Evolutionary conservation across 208 protist genomes (phyloP).

Genomic region (Porcisia hertigi): DNA sequence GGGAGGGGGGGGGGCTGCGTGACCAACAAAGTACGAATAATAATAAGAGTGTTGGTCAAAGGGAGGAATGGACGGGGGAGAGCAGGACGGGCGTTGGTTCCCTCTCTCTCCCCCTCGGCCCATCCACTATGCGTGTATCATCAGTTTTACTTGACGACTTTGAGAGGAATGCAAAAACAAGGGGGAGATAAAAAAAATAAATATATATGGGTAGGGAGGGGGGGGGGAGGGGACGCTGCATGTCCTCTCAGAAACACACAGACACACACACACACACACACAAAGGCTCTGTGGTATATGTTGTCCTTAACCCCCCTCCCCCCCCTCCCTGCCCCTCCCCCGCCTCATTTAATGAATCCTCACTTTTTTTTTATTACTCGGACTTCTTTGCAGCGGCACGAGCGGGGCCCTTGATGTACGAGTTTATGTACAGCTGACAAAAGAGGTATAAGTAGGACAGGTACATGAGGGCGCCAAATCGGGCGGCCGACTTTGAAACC

Average conservation of each 20-base stretch:
- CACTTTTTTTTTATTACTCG: conserved; percentile 9
- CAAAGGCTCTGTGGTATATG: background rate
- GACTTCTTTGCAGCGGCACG: conserved; percentile 30
- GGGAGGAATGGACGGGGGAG: too few species aligned
- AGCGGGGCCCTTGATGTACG: conserved; percentile 55
- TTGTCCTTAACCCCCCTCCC: background rate
- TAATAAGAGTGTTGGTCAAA: too few species aligned
- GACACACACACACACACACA: background rate
- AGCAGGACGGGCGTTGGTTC: too few species aligned
- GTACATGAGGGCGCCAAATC: conserved; percentile 88
- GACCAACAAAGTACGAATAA: too few species aligned
- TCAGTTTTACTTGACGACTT: too few species aligned
- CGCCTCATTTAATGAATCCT: too few species aligned
- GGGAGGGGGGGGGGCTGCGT: too few species aligned
- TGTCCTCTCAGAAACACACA: background rate
- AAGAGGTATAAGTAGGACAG: conserved; percentile 92
- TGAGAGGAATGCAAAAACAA: too few species aligned
- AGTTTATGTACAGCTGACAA: conserved; percentile 78
- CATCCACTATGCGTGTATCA: too few species aligned
- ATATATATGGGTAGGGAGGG: too few species aligned
- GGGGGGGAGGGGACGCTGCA: background rate
- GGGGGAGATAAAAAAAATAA: too few species aligned
- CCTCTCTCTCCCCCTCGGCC: too few species aligned
- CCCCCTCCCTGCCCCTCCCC: background rate
- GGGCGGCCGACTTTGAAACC: conserved; percentile 45